phyloP scores from a whole-genome alignment of 345 rosid species.

The Nasturtium officinale region DNA sequence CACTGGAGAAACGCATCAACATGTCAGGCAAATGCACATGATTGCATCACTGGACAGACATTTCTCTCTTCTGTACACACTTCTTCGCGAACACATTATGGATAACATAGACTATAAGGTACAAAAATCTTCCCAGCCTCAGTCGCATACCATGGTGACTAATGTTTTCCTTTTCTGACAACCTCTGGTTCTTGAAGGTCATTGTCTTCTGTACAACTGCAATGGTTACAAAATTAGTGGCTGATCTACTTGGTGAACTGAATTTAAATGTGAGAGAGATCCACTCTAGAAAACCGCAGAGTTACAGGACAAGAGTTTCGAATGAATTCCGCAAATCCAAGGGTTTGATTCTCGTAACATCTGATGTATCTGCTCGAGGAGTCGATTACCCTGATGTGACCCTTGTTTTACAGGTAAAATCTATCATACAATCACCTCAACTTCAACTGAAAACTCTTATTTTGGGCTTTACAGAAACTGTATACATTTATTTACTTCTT shows the following conservation, averaged over 20 bases:
- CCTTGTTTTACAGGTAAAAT: constrained; percentile 84
- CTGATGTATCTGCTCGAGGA: constrained; percentile 98
- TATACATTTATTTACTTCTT: neutral
- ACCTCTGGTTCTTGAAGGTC: constrained; percentile 52
- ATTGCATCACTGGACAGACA: constrained; percentile 80
- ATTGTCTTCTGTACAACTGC: constrained; percentile 98
- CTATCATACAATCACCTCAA: neutral
- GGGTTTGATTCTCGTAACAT: constrained; percentile 90
- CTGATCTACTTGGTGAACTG: constrained; percentile 71
- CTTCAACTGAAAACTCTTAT: neutral
- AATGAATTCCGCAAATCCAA: constrained; percentile 94
- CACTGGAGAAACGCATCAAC: constrained; percentile 79
- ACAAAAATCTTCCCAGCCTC: constrained; percentile 4
- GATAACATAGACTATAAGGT: constrained; percentile 88
- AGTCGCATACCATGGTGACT: neutral
- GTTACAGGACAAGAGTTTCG: constrained; percentile 85
- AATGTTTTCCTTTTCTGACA: neutral
- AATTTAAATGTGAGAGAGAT: constrained; percentile 88
- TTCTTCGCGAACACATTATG: constrained; percentile 76
- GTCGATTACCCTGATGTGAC: constrained; percentile 99
- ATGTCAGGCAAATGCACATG: constrained; percentile 80
- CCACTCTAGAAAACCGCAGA: constrained; percentile 93
- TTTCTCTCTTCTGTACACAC: constrained; percentile 63
- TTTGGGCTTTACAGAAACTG: neutral
- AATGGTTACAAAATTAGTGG: constrained; percentile 82